Evolutionary conservation across 805 yeast genomes (phyloP).

Genomic region (Nakazawaea wickerhamii): DNA sequence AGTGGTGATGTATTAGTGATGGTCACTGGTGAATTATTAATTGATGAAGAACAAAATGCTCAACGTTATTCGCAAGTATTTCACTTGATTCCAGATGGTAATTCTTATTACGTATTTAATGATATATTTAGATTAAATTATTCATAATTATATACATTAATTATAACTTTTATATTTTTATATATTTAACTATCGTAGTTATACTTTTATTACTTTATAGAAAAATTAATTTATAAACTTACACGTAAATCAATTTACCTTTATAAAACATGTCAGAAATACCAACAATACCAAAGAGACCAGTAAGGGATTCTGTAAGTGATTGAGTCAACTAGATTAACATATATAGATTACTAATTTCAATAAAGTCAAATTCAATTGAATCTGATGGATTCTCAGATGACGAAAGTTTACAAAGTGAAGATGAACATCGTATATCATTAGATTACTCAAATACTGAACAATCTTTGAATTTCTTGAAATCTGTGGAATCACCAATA

Average conservation of each 20-base stretch:
- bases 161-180: background rate
- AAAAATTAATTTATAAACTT: no score
- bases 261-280: background rate
- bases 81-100: constrained; percentile 91
- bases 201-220: background rate
- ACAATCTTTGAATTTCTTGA: constrained; percentile 1
- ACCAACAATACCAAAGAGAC: constrained; percentile 2
- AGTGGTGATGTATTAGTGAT: constrained; percentile 89
- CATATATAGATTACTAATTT: no score
- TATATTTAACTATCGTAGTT: background rate
- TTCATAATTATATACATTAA: constrained; percentile 31
- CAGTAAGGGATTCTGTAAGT: no score
- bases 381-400: constrained; percentile 5
- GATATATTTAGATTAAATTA: constrained; percentile 95
- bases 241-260: no score
- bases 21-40: constrained; percentile 93
- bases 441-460: background rate
- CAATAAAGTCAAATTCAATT: no score
- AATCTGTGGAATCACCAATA: background rate
- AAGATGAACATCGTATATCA: constrained; percentile 1
- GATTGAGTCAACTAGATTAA: no score
- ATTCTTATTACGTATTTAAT: constrained; percentile 89
- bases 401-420: background rate
- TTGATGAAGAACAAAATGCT: constrained; percentile 92
- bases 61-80: constrained; percentile 97